These are phyloP conservation scores for Xylaria hypoxylon DNA, from an alignment of 2,329 filamentous ascomycete genomes.

Conservation along the genomic window DNA sequence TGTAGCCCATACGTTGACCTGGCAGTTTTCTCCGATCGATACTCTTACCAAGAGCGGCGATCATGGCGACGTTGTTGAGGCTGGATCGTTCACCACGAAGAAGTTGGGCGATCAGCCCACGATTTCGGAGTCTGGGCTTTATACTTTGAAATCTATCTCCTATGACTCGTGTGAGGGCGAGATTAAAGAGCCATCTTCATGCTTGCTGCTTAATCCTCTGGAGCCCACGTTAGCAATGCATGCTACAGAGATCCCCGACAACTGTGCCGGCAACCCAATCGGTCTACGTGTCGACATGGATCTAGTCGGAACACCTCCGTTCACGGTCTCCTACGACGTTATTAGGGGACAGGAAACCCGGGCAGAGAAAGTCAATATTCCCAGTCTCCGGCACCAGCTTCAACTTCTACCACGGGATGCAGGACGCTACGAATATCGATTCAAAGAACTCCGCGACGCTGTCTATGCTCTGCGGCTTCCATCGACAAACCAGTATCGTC, in stretches of 20 bases:
- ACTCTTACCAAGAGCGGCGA: conserved; percentile 77
- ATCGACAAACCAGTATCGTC: conserved; percentile 48
- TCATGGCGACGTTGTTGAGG: conserved; percentile 69
- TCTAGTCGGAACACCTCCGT: conserved; percentile 91
- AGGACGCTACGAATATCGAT: conserved; percentile 88
- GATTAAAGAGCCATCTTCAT: conserved; percentile 93
- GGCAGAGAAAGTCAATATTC: conserved; percentile 67
- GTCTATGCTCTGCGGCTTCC: conserved; percentile 74
- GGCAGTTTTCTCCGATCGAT: conserved; percentile 82
- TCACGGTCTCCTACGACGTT: conserved; percentile 82
- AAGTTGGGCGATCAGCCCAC: conserved; percentile 71
- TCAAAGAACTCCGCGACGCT: conserved; percentile 81
- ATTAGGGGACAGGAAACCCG: conserved; percentile 70
- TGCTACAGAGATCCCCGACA: conserved; percentile 88
- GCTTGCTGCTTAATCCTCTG: conserved; percentile 88
- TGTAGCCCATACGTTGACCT: conserved; percentile 78
- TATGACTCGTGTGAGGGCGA: conserved; percentile 88
- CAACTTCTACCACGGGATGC: conserved; percentile 84
- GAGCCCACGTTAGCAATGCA: conserved; percentile 82
- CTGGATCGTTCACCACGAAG: conserved; percentile 71
- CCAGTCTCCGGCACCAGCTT: conserved; percentile 83
- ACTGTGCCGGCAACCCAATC: conserved; percentile 93
- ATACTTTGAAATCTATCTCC: conserved; percentile 82
- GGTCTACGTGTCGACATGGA: conserved; percentile 90
- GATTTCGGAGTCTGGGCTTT: conserved; percentile 84